Conservation (phyloP, 108 stramenopile species). For the Fragilariopsis cylindrus region DNA sequence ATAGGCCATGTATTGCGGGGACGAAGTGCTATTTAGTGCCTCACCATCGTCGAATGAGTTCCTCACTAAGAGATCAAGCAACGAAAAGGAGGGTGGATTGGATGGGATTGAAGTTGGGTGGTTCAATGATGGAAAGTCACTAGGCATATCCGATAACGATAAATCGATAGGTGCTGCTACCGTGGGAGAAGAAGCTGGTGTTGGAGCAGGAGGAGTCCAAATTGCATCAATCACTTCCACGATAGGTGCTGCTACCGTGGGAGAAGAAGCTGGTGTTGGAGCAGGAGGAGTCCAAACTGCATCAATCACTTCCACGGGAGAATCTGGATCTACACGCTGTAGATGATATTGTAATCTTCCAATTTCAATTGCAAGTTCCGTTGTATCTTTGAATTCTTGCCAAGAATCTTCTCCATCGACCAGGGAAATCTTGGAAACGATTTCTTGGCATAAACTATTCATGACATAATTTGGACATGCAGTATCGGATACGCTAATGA, state of each 20-base stretch:
- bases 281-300: conserved; percentile 6
- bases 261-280: conserved; percentile 1
- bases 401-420: conserved; percentile 16
- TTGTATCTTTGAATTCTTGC: conserved; percentile 13
- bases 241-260: background rate
- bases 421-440: conserved; percentile 26
- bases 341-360: conserved; percentile 33
- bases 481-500: conserved; percentile 1
- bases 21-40: conserved; percentile 17
- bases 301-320: conserved; percentile 21
- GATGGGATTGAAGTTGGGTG: background rate
- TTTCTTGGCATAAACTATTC: conserved; percentile 21
- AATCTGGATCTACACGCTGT: conserved; percentile 23
- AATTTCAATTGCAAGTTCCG: conserved; percentile 19
- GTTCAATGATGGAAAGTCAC: background rate
- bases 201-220: conserved; percentile 9
- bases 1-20: conserved; percentile 39
- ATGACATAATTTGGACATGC: conserved; percentile 2
- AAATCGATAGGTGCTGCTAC: background rate
- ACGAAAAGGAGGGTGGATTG: background rate
- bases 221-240: conserved; percentile 4
- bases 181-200: conserved; percentile 1
- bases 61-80: conserved; percentile 19
- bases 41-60: conserved; percentile 36
- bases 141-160: background rate